Evolutionary conservation across 805 yeast genomes (phyloP).

Genomic region (Saturnispora galanensis): DNA sequence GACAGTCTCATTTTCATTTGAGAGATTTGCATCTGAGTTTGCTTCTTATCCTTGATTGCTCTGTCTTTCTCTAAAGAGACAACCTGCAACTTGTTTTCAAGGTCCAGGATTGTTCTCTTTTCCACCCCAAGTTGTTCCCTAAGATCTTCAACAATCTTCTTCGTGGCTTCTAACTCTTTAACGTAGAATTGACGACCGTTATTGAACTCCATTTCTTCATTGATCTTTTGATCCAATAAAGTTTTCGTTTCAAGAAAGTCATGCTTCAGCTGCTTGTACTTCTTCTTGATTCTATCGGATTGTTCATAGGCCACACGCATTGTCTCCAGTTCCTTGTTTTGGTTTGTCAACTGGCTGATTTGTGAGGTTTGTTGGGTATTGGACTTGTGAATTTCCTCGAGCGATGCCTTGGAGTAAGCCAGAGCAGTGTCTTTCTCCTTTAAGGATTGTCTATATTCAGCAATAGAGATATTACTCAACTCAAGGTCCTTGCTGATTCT

Average conservation of each 20-base stretch:
- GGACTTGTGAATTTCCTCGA: slow-evolving; percentile 8
- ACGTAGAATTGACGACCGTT: slow-evolving; percentile 37
- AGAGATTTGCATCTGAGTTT: slow-evolving; percentile 25
- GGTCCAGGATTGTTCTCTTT: slow-evolving; percentile 16
- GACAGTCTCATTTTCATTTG: slow-evolving; percentile 24
- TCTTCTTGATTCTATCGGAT: slow-evolving; percentile 21
- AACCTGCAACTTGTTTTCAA: slow-evolving; percentile 20
- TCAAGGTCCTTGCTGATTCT: slow-evolving; percentile 25
- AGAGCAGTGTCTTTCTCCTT: slow-evolving; percentile 29
- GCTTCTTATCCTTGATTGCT: slow-evolving; percentile 23
- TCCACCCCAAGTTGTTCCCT: slow-evolving; percentile 24
- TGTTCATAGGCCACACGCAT: slow-evolving; percentile 22
- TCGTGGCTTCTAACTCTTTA: slow-evolving; percentile 30
- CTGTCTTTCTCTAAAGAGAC: slow-evolving; percentile 29
- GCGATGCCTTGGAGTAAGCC: slow-evolving; percentile 5
- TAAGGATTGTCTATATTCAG: slow-evolving; percentile 28
- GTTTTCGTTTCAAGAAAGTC: slow-evolving; percentile 35
- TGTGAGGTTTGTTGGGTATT: neutral
- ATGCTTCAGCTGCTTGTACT: slow-evolving; percentile 33
- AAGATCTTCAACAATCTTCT: slow-evolving; percentile 22
- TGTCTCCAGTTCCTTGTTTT: slow-evolving; percentile 8
- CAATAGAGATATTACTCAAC: slow-evolving; percentile 18
- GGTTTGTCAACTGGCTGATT: neutral
- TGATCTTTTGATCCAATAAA: slow-evolving; percentile 32
- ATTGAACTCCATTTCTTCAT: slow-evolving; percentile 34